Evolutionary conservation across 441 rosid species (phyloP).

Genomic region (Corymbia calophylla): DNA sequence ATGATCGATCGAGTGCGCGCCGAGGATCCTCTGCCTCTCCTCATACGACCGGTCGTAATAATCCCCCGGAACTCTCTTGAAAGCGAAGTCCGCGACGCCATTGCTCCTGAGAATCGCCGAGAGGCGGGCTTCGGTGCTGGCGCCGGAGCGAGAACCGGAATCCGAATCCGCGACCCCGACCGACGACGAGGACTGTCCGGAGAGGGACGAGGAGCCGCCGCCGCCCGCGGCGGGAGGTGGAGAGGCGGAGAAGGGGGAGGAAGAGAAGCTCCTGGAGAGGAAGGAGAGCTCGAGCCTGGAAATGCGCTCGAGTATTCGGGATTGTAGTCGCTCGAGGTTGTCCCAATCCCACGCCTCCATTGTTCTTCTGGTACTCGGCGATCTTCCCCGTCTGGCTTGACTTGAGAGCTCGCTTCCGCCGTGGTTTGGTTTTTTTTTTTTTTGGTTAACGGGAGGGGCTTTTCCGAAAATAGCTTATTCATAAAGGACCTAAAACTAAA

Average conservation of each 20-base stretch:
- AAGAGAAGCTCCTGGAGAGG: slow-evolving; percentile 14
- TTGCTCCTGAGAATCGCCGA: slow-evolving; percentile 49
- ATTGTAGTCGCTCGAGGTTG: slow-evolving; percentile 56
- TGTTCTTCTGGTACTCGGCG: not conserved
- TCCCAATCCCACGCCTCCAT: slow-evolving; percentile 28
- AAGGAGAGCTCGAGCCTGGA: slow-evolving; percentile 33
- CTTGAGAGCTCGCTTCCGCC: not conserved
- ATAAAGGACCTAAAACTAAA: not conserved
- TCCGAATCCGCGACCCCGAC: not conserved
- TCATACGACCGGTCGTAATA: slow-evolving; percentile 73
- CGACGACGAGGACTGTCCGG: not conserved
- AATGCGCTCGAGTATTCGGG: slow-evolving; percentile 39
- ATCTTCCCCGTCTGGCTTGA: slow-evolving; percentile 10
- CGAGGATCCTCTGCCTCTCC: slow-evolving; percentile 55
- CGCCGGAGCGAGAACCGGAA: slow-evolving; percentile 5
- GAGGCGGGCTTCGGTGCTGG: slow-evolving; percentile 44
- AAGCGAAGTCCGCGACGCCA: slow-evolving; percentile 43
- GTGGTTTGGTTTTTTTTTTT: not conserved
- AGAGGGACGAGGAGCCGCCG: not conserved
- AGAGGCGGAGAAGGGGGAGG: slow-evolving; percentile 14
- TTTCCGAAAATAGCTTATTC: not conserved
- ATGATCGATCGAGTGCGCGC: slow-evolving; percentile 67
- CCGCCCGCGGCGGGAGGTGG: not conserved
- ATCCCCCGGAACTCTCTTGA: slow-evolving; percentile 50
- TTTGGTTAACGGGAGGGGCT: not conserved